Percentiles rank a stretch among this genome's conserved stretches.
Conservation (phyloP, 768 basidiomycete species). For the Trametes coccinea region DNA sequence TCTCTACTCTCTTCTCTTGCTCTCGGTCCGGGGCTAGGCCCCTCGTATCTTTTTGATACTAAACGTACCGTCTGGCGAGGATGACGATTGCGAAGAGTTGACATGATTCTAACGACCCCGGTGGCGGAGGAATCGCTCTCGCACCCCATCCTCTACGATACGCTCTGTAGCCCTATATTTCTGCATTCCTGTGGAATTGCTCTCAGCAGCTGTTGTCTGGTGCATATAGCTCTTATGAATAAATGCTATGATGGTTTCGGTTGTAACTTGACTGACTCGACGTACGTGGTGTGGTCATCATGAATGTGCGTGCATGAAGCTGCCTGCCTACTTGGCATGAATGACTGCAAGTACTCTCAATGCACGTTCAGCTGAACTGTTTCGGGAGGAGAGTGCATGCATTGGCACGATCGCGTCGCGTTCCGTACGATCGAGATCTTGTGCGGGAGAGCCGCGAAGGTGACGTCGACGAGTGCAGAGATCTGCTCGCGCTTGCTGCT, state of each 20-base stretch:
- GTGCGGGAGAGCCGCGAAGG: background rate
- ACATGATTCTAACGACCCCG: conserved; percentile 46
- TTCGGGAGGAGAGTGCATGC: no score
- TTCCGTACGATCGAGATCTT: conserved; percentile 6
- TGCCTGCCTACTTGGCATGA: no score
- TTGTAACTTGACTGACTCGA: background rate
- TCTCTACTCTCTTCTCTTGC: conserved; percentile 2
- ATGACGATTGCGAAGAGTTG: conserved; percentile 26
- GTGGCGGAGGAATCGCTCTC: conserved; percentile 38
- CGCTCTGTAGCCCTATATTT: conserved; percentile 15
- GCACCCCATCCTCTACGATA: conserved; percentile 17
- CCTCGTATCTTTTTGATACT: conserved; percentile 1
- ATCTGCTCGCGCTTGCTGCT: background rate
- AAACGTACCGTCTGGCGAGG: conserved; percentile 21
- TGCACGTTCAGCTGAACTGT: no score
- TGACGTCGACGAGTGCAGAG: conserved; percentile 9
- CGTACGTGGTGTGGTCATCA: no score
- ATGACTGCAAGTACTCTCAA: no score
- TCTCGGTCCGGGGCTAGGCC: conserved; percentile 14
- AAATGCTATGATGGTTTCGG: background rate
- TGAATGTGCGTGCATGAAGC: no score
- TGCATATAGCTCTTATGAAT: conserved; percentile 13
- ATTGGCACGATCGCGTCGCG: background rate
- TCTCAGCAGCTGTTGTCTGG: conserved; percentile 15
- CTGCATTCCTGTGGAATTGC: conserved; percentile 10